Base-by-base conservation (phyloP, 805 yeast genomes). In the Kodamaea lidongshanica region DNA sequence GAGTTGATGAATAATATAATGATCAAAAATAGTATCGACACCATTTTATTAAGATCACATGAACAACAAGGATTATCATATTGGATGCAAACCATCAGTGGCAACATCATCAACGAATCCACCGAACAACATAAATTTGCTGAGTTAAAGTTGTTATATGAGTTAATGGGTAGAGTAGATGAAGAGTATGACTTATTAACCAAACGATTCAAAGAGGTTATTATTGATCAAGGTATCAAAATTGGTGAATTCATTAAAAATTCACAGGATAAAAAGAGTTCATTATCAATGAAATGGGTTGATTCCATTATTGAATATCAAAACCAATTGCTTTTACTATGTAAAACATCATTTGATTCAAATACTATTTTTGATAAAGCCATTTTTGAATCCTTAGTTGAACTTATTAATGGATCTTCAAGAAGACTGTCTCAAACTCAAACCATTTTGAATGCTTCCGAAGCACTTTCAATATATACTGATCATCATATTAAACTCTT, bases 251-350 rank as follows among this genome's bases (percentile, higher is more conserved):
- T 45, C n/a, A 51, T 59, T n/a, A 44, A 38, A 22, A 40, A 40
- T 18, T 22, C 18, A 6, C 15, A 19, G 5, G 20, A 26, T 13
- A 30, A 26, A 9, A 3, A 23, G 22, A 53, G 77, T 6, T 57
- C 62, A 29, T 71, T 69, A 41, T 92, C 94, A 0, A 64, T 73
- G 3, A 62, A 65, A 31, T 87, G 94, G 89, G 69, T 83, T 7
- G 72, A 72, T 25, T 61, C 69, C 16, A 65, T 83, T 3, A 49
- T 83, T 7, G 52, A 48, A 7, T 56, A 74, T 34, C 77, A 72
- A 40, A 58, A 56, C 4, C 73, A 72, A 35, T 74, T 73, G 42
- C 70, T 68, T 20, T 17, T 26, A 3, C 59, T 87, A 2, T 52
- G 75, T 16, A 54, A 59, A 14, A 49, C 52, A 5, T 60, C 81